Base-by-base conservation (phyloP, 2,329 filamentous ascomycete genomes). In the Ilyonectria sp. region DNA sequence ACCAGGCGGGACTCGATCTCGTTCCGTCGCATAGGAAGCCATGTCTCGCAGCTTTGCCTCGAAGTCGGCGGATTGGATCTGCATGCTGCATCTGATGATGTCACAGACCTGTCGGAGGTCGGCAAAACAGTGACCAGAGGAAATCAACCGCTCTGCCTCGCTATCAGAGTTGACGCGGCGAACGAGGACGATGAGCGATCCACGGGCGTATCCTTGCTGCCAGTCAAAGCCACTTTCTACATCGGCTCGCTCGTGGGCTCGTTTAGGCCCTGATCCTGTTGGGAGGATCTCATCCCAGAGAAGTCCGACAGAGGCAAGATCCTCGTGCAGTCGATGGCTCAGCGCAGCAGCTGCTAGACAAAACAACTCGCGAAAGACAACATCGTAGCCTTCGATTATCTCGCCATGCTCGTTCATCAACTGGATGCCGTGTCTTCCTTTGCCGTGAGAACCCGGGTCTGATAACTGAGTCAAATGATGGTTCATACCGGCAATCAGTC, bases 321-420 rank as follows among this genome's bases (percentile, higher is more conserved):
- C 85, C 46, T 88, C 87, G 65, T 89, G 89, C 69, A 95, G 84
- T 60, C 89, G 88, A 15, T 88, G 84, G 1, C 94, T 92, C 8
- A 97, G 86, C 19, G 91, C 88, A 7, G 90, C 85, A 1, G 94
- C 94, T 3, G 94, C 92, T 9, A 94, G 86, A 75, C 93, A 97
- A 79, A 97, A 97, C 9, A 95, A 85, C 77, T 97, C 93, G 19
- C 93, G 90, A 78, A 97, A 94, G 2, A 95, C 86, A 17, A 91
- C 83, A 37, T 93, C 91, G 78, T 95, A 95, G 66, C 93, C 87
- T 11, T 89, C 85, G 60, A 92, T 87, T 11, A 89, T 82, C 23
- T 89, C 86, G 1, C 87, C 84, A 69, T 90, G 81, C 60, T 86
- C 88, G 74, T 80, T 85, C 37, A 85, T 82, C 53, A 87, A 84